Percentiles rank a stretch among this genome's conserved stretches.
Evolutionary conservation across 73 alveolate species (phyloP).

Genomic region (Uronychia setigera): DNA sequence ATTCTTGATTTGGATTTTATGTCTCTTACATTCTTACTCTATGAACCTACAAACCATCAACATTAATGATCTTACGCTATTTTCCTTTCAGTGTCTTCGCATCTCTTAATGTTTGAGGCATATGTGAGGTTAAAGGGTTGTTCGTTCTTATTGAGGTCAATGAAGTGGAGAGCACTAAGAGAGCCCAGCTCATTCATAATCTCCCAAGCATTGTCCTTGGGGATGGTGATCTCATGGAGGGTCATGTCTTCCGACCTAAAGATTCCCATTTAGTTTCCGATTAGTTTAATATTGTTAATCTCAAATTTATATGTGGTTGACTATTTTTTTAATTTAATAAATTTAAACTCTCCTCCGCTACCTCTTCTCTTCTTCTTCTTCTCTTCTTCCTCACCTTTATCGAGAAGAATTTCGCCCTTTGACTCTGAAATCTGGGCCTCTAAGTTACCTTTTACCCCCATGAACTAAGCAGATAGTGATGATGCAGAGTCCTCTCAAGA

Average conservation of each 20-base stretch:
- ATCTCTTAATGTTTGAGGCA: conserved; percentile 72
- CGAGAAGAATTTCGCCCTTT: too few species aligned
- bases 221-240: conserved; percentile 91
- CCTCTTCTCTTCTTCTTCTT: too few species aligned
- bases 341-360: too few species aligned
- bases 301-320: too few species aligned
- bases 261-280: conserved; percentile 71
- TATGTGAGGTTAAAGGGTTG: conserved; percentile 79
- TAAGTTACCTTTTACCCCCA: too few species aligned
- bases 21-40: conserved; percentile 50
- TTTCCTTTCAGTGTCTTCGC: conserved; percentile 76
- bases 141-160: conserved; percentile 88
- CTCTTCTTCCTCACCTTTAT: too few species aligned
- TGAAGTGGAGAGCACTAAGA: conserved; percentile 92
- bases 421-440: too few species aligned
- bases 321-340: too few species aligned
- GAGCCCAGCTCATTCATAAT: conserved; percentile 96
- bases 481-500: too few species aligned
- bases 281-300: too few species aligned
- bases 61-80: background rate
- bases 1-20: conserved; percentile 16
- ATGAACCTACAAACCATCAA: conserved; percentile 6
- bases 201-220: conserved; percentile 94
- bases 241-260: conserved; percentile 96
- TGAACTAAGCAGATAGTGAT: too few species aligned